phyloP scores from a whole-genome alignment of 768 basidiomycete species.

The Crassisporium funariophilum region DNA sequence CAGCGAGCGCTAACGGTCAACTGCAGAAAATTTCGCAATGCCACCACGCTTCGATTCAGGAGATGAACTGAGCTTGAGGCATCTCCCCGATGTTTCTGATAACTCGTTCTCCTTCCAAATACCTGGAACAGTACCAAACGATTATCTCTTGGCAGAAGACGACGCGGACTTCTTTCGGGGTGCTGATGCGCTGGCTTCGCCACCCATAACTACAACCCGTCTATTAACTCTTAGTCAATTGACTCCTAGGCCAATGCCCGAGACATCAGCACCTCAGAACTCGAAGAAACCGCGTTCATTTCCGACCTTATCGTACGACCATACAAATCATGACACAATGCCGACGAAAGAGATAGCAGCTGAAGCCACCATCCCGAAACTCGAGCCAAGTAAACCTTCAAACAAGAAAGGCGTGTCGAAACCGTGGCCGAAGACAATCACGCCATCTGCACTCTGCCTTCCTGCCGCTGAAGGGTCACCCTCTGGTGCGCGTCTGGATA shows the following conservation, averaged over 20 bases:
- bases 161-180: constrained; percentile 48
- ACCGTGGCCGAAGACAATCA: constrained; percentile 19
- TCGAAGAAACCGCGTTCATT: constrained; percentile 6
- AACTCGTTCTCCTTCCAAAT: constrained; percentile 60
- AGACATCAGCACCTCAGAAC: constrained; percentile 3
- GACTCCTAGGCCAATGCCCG: constrained; percentile 36
- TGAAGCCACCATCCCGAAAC: constrained; percentile 10
- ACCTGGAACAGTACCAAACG: constrained; percentile 43
- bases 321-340: not conserved
- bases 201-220: constrained; percentile 26
- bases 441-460: constrained; percentile 12
- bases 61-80: constrained; percentile 48
- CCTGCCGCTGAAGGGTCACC: constrained; percentile 24
- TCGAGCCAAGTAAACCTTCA: constrained; percentile 8
- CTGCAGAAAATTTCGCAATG: constrained; percentile 11
- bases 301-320: constrained; percentile 14
- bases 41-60: constrained; percentile 32
- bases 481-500: constrained; percentile 20
- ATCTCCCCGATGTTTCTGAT: constrained; percentile 56
- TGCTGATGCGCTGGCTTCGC: constrained; percentile 31
- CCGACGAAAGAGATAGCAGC: constrained; percentile 12
- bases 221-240: constrained; percentile 43
- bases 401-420: constrained; percentile 12
- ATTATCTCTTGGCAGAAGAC: constrained; percentile 55
- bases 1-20: no score